phyloP scores from a whole-genome alignment of 2,329 filamentous ascomycete species.

The Graphilbum fragrans region DNA sequence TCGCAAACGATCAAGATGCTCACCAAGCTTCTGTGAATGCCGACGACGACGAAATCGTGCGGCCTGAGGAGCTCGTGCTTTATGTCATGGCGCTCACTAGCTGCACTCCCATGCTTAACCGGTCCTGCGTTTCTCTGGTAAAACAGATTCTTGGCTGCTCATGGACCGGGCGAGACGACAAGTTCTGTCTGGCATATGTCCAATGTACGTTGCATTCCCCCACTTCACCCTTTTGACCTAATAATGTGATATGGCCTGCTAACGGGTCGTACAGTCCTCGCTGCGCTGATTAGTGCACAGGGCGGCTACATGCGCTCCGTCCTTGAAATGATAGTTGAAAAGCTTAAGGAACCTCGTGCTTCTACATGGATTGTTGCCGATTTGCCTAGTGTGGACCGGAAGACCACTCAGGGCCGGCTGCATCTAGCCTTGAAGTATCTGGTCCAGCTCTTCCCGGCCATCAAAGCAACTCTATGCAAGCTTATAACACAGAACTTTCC shows the following conservation, averaged over 20 bases:
- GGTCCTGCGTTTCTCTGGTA: slow-evolving; percentile 46
- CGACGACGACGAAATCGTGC: slow-evolving; percentile 29
- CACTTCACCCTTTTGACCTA: background rate
- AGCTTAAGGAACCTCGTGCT: slow-evolving; percentile 48
- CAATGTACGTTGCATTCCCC: slow-evolving; percentile 6
- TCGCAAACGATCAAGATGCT: slow-evolving; percentile 35
- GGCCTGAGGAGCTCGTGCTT: slow-evolving; percentile 42
- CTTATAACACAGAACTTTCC: slow-evolving; percentile 61
- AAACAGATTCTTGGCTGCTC: slow-evolving; percentile 45
- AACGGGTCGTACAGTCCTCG: slow-evolving; percentile 35
- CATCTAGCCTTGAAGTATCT: slow-evolving; percentile 68
- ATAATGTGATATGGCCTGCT: background rate
- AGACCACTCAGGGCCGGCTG: slow-evolving; percentile 58
- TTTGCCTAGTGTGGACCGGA: slow-evolving; percentile 47
- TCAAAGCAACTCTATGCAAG: slow-evolving; percentile 55
- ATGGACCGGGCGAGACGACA: slow-evolving; percentile 53
- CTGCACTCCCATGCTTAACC: slow-evolving; percentile 47
- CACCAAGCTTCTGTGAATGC: slow-evolving; percentile 29
- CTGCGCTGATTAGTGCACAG: slow-evolving; percentile 69
- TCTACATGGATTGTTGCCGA: slow-evolving; percentile 35
- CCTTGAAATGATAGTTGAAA: slow-evolving; percentile 57
- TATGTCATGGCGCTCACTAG: slow-evolving; percentile 53
- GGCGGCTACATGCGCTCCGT: slow-evolving; percentile 44
- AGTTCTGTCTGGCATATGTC: slow-evolving; percentile 52
- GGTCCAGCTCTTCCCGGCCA: slow-evolving; percentile 69